Evolutionary conservation across 169 alveolate species (phyloP).

Genomic region (Babesia bovis): DNA sequence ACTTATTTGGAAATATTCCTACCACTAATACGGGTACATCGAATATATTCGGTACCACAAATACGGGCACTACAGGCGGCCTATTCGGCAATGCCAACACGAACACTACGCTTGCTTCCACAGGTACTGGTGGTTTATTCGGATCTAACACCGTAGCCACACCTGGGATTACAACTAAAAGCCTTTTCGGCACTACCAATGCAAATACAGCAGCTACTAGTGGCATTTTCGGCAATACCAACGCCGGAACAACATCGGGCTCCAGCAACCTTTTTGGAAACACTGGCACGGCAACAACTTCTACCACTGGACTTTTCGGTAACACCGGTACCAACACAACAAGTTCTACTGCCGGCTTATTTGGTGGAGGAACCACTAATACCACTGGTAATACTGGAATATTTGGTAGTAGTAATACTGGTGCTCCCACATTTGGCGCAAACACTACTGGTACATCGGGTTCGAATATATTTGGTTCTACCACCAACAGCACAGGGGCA

Average conservation of each 20-base stretch:
- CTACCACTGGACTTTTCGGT: neutral
- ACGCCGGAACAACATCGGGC: neutral
- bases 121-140: slow-evolving; percentile 18
- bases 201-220: neutral
- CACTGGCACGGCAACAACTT: neutral
- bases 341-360: neutral
- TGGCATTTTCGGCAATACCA: slow-evolving; percentile 27
- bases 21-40: slow-evolving; percentile 12
- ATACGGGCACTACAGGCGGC: slow-evolving; percentile 25
- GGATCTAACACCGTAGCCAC: neutral
- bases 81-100: slow-evolving; percentile 25
- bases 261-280: neutral
- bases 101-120: neutral
- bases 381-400: slow-evolving; percentile 23
- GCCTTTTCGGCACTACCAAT: slow-evolving; percentile 14
- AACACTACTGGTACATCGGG: slow-evolving; percentile 21
- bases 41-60: slow-evolving; percentile 14
- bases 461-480: slow-evolving; percentile 27
- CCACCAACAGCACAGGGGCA: neutral
- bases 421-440: too few relatives aligned
- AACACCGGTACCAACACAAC: neutral
- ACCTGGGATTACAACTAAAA: slow-evolving; percentile 4
- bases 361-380: neutral
- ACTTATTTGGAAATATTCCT: slow-evolving; percentile 4
- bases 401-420: slow-evolving; percentile 9